A percentile compares a stretch with the other conserved stretches of the same genome.
Evolutionary conservation across 164 flowering plant species (phyloP).

Genomic region (Liquidambar formosana): DNA sequence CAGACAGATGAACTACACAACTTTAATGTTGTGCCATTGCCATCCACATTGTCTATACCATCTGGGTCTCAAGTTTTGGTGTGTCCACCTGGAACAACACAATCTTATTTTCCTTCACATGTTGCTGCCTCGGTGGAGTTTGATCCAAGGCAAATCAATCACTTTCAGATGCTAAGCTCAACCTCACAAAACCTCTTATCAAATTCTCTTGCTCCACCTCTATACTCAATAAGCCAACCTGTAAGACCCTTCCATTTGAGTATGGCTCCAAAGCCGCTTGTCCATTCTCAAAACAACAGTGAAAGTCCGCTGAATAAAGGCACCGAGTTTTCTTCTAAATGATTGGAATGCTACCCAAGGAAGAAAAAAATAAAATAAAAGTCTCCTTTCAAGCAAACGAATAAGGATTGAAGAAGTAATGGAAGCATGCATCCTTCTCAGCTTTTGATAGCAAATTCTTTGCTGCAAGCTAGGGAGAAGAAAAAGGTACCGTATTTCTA

Average conservation of each 20-base stretch:
- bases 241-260: slow-evolving; percentile 43
- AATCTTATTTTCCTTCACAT: slow-evolving; percentile 38
- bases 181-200: slow-evolving; percentile 28
- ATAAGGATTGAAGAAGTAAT: too few relatives aligned
- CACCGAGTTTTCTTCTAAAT: neutral
- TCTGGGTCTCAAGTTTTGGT: slow-evolving; percentile 50
- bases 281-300: slow-evolving; percentile 25
- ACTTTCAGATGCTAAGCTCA: slow-evolving; percentile 48
- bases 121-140: slow-evolving; percentile 25
- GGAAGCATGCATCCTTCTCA: too few relatives aligned
- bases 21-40: slow-evolving; percentile 34
- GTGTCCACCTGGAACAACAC: slow-evolving; percentile 40
- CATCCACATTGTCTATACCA: slow-evolving; percentile 35
- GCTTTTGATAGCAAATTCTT: too few relatives aligned
- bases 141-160: slow-evolving; percentile 49
- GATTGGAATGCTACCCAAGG: neutral
- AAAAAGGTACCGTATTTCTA: too few relatives aligned
- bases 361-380: neutral
- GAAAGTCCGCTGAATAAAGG: slow-evolving; percentile 17
- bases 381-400: neutral
- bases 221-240: slow-evolving; percentile 34
- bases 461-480: too few relatives aligned
- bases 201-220: slow-evolving; percentile 30
- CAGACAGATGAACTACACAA: slow-evolving; percentile 36
- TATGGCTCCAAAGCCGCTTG: slow-evolving; percentile 19